Evolutionary conservation across 345 rosid genomes (phyloP), one percentile per base, ranked within the genome.

Genomic region (Theobroma cacao): DNA sequence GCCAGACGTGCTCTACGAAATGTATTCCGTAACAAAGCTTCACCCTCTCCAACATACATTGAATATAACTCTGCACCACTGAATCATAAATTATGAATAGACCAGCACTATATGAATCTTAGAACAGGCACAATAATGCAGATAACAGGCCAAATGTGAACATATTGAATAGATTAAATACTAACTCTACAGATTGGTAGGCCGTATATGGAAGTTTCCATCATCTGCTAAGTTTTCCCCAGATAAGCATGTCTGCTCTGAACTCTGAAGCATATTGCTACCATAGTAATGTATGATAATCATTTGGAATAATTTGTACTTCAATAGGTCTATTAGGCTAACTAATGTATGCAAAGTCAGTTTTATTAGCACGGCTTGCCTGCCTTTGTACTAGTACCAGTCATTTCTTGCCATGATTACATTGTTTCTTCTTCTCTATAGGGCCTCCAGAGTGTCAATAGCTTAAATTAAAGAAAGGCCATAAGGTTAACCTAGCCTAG

Each of bases 1-100:
- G 97, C 94, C 78, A 92, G 95, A 58, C 95, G 88, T 75, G 98
- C 99, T 85, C 98, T 91, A 28, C 85, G 91, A 86, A 95, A 95
- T 67, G 94, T 95, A 82, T 87, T 89, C 12, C 97, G 90, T 82
- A 93, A 77, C 76, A 94, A 86, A 63, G 98, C 96, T 89, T 95
- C 99, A 74, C 99, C 96, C 88, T 95, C 99, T 78, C 98, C 99
- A 77, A 95, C 99, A 83, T 95, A 95, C 98, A 92, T 93, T 2
- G 99, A 95, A 77, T 89, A 93, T 53, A 95, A 84, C 82, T 95
- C 98, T 75, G 98, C 96, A 80, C 99, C 96, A 81, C 98, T 93
- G 89, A 81, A 69, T 78, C 26, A 61, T 65, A 59, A 62, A 71
- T 62, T 47, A 30, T 68, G 22, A 52, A 15, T 26, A 77, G 2